phyloP scores from a whole-genome alignment of 495 filamentous ascomycete species.

The Tirmania nivea region DNA sequence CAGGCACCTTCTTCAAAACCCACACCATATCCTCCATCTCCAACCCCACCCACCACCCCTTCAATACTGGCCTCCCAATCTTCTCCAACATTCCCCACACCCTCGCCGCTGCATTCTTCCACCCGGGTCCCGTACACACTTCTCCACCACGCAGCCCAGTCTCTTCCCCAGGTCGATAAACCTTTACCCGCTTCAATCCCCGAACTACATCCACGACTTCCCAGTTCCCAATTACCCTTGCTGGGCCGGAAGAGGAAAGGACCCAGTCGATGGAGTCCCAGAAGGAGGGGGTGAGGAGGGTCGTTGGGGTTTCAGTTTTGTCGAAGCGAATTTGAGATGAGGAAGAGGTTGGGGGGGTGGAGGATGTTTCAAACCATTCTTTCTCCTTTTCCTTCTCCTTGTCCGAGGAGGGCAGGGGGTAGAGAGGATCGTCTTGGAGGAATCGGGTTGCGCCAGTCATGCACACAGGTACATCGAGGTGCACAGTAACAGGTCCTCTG shows the following conservation, averaged over 20 bases:
- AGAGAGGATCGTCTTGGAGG: conserved; percentile 27
- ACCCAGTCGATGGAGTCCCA: conserved; percentile 71
- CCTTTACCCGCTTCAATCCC: conserved; percentile 46
- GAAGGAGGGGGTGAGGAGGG: conserved; percentile 40
- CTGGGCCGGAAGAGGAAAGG: conserved; percentile 45
- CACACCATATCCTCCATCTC: conserved; percentile 36
- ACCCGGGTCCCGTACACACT: too few relatives aligned
- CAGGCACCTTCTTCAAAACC: conserved; percentile 30
- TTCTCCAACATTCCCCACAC: conserved; percentile 15
- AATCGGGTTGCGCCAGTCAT: conserved; percentile 92
- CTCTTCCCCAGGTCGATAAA: conserved; percentile 34
- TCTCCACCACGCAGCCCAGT: neutral
- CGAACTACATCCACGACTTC: conserved; percentile 43
- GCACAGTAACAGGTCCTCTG: conserved; percentile 26
- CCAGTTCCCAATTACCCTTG: conserved; percentile 42
- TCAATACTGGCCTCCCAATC: conserved; percentile 17
- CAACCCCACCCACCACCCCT: conserved; percentile 42
- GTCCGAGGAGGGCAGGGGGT: conserved; percentile 1
- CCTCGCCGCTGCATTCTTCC: too few relatives aligned
- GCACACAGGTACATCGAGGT: conserved; percentile 71
- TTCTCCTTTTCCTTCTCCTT: neutral
- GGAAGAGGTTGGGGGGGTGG: conserved; percentile 2
- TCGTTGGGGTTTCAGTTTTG: conserved; percentile 38
- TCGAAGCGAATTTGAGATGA: conserved; percentile 26
- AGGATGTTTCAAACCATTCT: conserved; percentile 1